These are phyloP conservation scores for Hyphodiscus sp. DNA, from an alignment of 2,329 filamentous ascomycete genomes.

Conservation along the genomic window DNA sequence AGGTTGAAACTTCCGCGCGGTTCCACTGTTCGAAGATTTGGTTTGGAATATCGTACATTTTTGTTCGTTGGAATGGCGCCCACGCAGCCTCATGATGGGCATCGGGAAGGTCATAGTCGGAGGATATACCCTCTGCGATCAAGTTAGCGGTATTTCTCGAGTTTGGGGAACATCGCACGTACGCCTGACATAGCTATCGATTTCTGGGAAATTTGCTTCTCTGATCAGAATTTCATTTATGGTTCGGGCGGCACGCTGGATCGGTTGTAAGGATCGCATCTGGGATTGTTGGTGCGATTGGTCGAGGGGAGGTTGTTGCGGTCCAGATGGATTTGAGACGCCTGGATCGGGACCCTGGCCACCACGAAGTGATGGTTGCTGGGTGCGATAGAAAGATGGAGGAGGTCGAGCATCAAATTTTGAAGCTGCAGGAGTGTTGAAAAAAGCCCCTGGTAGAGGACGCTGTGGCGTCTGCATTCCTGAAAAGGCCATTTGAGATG, in stretches of 20 bases:
- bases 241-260: conserved; percentile 74
- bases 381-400: conserved; percentile 40
- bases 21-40: conserved; percentile 92
- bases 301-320: conserved; percentile 9
- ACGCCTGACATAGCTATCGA: conserved; percentile 88
- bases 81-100: conserved; percentile 56
- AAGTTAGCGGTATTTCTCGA: conserved; percentile 22
- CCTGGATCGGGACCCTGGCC: background rate
- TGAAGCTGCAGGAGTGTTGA: conserved; percentile 63
- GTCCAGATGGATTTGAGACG: conserved; percentile 14
- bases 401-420: conserved; percentile 40
- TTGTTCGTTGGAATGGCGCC: conserved; percentile 83
- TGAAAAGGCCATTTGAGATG: conserved; percentile 18
- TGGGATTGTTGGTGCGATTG: conserved; percentile 1
- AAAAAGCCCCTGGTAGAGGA: conserved; percentile 67
- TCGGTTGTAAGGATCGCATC: conserved; percentile 48
- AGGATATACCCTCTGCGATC: conserved; percentile 71
- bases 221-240: conserved; percentile 72
- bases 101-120: conserved; percentile 76
- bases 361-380: conserved; percentile 6
- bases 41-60: conserved; percentile 85
- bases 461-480: conserved; percentile 55
- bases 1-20: conserved; percentile 75
- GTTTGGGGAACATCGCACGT: conserved; percentile 35
- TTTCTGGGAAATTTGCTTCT: conserved; percentile 78